Evolutionary conservation across 257 asterid species (phyloP).

Genomic region (Echites panduratus): DNA sequence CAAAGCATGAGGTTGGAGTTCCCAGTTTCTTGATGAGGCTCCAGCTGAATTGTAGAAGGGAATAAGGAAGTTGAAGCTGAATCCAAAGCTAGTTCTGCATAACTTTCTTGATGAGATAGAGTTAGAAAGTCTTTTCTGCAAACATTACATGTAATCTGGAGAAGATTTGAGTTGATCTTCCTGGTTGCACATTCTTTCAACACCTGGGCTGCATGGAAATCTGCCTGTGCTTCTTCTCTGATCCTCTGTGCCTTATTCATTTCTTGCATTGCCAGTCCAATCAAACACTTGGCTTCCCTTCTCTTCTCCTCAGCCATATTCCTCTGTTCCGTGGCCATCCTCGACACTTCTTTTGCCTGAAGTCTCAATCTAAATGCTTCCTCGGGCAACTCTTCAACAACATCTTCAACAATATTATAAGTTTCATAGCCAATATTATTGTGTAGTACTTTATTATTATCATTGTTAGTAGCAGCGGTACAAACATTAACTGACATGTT

Average conservation of each 20-base stretch:
- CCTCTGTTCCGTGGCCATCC: slow-evolving; percentile 28
- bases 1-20: slow-evolving; percentile 6
- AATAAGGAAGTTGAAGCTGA: slow-evolving; percentile 11
- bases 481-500: slow-evolving; percentile 1
- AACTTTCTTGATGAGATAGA: slow-evolving; percentile 5
- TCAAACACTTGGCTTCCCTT: slow-evolving; percentile 26
- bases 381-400: slow-evolving; percentile 4
- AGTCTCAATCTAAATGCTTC: slow-evolving; percentile 21
- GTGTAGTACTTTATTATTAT: neutral
- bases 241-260: slow-evolving; percentile 31
- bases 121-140: slow-evolving; percentile 24
- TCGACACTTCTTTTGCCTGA: slow-evolving; percentile 27
- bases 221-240: slow-evolving; percentile 25
- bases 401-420: neutral
- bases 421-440: too few relatives aligned
- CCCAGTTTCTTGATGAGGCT: neutral
- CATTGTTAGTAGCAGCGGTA: neutral
- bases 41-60: neutral
- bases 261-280: slow-evolving; percentile 34
- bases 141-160: slow-evolving; percentile 24
- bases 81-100: slow-evolving; percentile 9
- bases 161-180: slow-evolving; percentile 15
- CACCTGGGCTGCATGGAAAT: slow-evolving; percentile 18
- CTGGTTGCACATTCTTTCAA: slow-evolving; percentile 20
- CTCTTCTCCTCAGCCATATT: slow-evolving; percentile 31